phyloP scores from a whole-genome alignment of 75 land plant genomes.

The Picea sitchensis region DNA sequence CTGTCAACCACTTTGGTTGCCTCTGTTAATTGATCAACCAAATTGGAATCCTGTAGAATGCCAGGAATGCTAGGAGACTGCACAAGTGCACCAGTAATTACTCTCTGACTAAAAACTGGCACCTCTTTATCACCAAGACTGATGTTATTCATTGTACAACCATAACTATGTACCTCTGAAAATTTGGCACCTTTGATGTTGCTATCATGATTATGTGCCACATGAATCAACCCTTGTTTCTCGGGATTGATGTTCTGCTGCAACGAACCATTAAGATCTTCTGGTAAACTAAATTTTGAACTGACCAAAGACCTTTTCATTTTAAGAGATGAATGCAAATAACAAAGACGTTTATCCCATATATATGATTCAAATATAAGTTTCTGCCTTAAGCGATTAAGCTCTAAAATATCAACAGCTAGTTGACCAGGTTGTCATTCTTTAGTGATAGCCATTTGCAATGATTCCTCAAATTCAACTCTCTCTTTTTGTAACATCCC shows the following conservation, averaged over 20 bases:
- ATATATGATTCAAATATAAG: constrained; percentile 51
- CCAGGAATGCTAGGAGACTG: background rate
- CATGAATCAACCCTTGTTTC: background rate
- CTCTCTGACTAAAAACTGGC: background rate
- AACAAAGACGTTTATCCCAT: constrained; percentile 67
- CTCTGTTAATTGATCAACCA: background rate
- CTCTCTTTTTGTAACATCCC: too few species aligned
- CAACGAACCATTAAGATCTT: background rate
- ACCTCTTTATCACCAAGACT: background rate
- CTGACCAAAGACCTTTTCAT: background rate
- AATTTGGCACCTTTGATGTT: background rate
- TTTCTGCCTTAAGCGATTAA: constrained; percentile 54
- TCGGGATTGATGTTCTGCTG: constrained; percentile 1
- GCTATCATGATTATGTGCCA: background rate
- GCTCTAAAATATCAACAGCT: constrained; percentile 40
- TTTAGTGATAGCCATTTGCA: too few species aligned
- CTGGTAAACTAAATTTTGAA: background rate
- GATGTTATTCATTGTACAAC: background rate
- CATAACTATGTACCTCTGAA: background rate
- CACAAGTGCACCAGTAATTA: background rate
- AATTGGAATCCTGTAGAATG: background rate
- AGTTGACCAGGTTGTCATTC: too few species aligned
- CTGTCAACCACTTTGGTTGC: background rate
- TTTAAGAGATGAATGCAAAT: constrained; percentile 2
- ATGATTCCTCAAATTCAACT: too few species aligned